Conservation (phyloP, 805 yeast genomes). For the Candida railenensis region DNA sequence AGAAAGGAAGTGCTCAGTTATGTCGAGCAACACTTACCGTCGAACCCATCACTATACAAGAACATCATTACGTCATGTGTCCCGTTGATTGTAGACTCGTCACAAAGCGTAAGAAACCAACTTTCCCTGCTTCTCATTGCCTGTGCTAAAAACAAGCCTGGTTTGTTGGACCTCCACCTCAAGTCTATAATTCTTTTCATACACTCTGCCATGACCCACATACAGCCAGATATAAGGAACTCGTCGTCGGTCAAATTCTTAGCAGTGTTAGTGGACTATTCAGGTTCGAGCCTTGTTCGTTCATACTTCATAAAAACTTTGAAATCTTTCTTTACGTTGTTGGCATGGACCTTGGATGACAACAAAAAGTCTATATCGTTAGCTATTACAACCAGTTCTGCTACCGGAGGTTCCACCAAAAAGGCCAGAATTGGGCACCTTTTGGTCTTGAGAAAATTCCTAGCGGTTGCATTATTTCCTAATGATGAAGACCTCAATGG, state of each 20-base stretch:
- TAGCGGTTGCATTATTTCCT: constrained; percentile 42
- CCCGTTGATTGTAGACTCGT: constrained; percentile 67
- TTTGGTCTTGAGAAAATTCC: constrained; percentile 40
- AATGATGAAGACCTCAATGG: constrained; percentile 17
- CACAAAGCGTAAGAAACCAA: constrained; percentile 62
- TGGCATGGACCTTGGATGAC: constrained; percentile 66
- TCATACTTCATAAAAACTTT: constrained; percentile 70
- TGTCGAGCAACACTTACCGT: constrained; percentile 52
- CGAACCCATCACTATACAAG: constrained; percentile 53
- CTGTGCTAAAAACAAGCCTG: constrained; percentile 49
- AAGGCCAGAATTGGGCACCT: constrained; percentile 43
- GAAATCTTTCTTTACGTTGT: constrained; percentile 61
- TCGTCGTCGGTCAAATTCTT: constrained; percentile 68
- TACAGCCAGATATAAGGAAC: constrained; percentile 69
- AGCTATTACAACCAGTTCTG: constrained; percentile 32
- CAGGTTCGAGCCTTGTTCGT: constrained; percentile 55
- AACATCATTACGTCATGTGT: constrained; percentile 55
- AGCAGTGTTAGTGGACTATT: constrained; percentile 53
- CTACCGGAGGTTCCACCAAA: constrained; percentile 32
- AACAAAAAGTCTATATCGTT: constrained; percentile 34
- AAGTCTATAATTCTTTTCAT: constrained; percentile 66
- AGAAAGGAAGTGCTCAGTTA: constrained; percentile 67
- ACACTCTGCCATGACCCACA: constrained; percentile 92
- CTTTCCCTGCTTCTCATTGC: constrained; percentile 47
- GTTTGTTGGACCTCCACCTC: constrained; percentile 60